Conservation (phyloP, 2,329 filamentous ascomycete genomes). For the Aureobasidium subglaciale region DNA sequence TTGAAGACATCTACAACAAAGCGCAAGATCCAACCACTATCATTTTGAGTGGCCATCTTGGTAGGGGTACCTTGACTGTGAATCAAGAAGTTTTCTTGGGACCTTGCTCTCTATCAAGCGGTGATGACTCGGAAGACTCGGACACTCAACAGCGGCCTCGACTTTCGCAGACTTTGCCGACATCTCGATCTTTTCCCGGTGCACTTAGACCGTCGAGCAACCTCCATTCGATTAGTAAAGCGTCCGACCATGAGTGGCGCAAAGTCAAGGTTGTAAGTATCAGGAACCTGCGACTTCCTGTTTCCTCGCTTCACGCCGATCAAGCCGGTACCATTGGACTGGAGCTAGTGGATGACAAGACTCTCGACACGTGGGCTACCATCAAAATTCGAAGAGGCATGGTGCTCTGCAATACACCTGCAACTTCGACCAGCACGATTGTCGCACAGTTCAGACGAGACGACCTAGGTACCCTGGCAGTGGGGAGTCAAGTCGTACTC, state of each 20-base stretch:
- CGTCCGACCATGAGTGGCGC: constrained; percentile 63
- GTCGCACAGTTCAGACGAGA: constrained; percentile 62
- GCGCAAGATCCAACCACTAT: constrained; percentile 26
- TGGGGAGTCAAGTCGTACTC: constrained; percentile 67
- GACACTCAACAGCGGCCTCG: constrained; percentile 26
- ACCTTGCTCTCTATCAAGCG: constrained; percentile 46
- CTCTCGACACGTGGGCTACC: constrained; percentile 24
- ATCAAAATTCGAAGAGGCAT: constrained; percentile 64
- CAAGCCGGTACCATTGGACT: constrained; percentile 89
- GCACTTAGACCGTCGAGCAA: constrained; percentile 27
- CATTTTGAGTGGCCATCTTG: constrained; percentile 79
- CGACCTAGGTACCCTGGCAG: constrained; percentile 55
- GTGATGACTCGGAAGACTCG: constrained; percentile 31
- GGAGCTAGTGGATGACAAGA: constrained; percentile 41
- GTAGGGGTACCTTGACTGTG: constrained; percentile 69
- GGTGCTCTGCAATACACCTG: constrained; percentile 58
- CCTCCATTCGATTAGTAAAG: constrained; percentile 15
- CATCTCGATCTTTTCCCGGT: constrained; percentile 43
- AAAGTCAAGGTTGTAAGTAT: constrained; percentile 75
- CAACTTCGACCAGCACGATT: constrained; percentile 44
- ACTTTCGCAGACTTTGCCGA: constrained; percentile 27
- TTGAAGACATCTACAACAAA: constrained; percentile 83
- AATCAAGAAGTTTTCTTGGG: constrained; percentile 74
- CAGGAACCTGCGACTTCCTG: constrained; percentile 77
- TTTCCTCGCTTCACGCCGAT: constrained; percentile 65